These are phyloP conservation scores for Stemphylium beticola DNA, from an alignment of 2,329 filamentous ascomycete genomes.

Conservation along the genomic window DNA sequence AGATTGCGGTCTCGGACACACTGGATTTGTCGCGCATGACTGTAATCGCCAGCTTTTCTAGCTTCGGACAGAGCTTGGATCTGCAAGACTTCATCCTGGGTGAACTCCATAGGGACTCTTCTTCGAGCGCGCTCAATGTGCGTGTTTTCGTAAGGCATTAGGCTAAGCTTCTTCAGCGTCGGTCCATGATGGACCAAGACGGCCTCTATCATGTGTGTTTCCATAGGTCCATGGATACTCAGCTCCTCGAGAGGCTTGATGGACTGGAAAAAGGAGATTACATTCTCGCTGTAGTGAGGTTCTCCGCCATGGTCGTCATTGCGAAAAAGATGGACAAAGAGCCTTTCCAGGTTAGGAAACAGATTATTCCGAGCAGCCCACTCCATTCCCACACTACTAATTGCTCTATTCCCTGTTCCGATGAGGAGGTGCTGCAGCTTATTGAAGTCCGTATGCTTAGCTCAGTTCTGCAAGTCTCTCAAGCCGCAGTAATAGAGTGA, in stretches of 20 bases:
- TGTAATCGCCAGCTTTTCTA: slow-evolving; percentile 24
- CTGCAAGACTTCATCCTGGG: slow-evolving; percentile 17
- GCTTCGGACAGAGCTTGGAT: slow-evolving; percentile 19
- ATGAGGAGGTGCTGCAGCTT: slow-evolving; percentile 23
- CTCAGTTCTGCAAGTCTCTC: slow-evolving; percentile 24
- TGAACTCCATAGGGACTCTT: slow-evolving; percentile 14
- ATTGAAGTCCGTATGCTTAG: slow-evolving; percentile 23
- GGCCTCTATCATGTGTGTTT: slow-evolving; percentile 16
- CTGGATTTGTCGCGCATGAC: slow-evolving; percentile 25
- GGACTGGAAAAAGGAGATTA: slow-evolving; percentile 23
- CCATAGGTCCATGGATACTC: slow-evolving; percentile 18
- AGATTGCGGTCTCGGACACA: slow-evolving; percentile 20
- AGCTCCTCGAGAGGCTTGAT: slow-evolving; percentile 24
- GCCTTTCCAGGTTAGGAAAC: slow-evolving; percentile 19
- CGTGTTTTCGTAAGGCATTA: slow-evolving; percentile 11
- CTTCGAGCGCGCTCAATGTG: neutral
- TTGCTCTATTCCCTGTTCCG: neutral
- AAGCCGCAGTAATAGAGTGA: neutral
- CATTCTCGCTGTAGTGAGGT: slow-evolving; percentile 24
- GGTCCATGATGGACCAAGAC: slow-evolving; percentile 18
- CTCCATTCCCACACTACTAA: slow-evolving; percentile 26
- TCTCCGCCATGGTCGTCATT: slow-evolving; percentile 19
- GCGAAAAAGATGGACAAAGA: slow-evolving; percentile 15
- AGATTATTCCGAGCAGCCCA: slow-evolving; percentile 17
- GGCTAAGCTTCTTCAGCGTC: slow-evolving; percentile 19